Base-by-base conservation (phyloP, 192 early-diverging fungal genomes). In the Coemansia aciculifera region DNA sequence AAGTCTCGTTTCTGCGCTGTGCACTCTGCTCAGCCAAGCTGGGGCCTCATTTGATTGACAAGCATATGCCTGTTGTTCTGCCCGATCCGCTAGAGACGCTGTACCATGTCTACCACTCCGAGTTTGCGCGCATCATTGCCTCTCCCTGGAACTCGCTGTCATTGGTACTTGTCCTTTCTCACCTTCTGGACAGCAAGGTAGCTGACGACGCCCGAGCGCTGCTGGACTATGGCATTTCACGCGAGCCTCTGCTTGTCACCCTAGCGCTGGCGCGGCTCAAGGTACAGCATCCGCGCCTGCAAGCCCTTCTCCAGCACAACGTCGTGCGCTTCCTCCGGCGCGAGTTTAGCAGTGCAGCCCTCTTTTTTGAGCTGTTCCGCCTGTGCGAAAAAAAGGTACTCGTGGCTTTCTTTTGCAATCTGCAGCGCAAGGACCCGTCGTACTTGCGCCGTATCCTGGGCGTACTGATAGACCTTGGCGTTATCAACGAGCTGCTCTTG, bases 141-240 rank as follows among this genome's bases (percentile, higher is more conserved):
- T 84, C 81, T 19, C 81, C 81, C 19, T 84, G 81, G 81, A 84
- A 84, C 71, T 84, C 81, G 59, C 71, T 79, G 21, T 79, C 81
- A n/a, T 74, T 84, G 39, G 73, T 84, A 17, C 71, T 84, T 15
- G 73, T 74, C 11, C 67, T 84, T 13, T 77, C 77, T 32, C 81
- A 84, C 21, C 51, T 84, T 46, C 67, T 84, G 27, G 77, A 84
- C 59, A 76, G 81, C 70, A 76, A 70, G 59, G 70, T 68, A 11
- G 62, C 73, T 63, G 81, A 84, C 10, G 81, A 79, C 7, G 81
- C 77, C 31, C 67, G 71, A 10, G 67, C 71, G 21, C 70, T 84
- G 49, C 62, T 84, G 19, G 77, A 79, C 19, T 54, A 75, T 19
- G 81, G 81, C 3, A 77, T 76, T 36, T 61, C 71, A 11, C 67